phyloP scores from a whole-genome alignment of 2,329 filamentous ascomycete genomes.

The Biscogniauxia sp. region DNA sequence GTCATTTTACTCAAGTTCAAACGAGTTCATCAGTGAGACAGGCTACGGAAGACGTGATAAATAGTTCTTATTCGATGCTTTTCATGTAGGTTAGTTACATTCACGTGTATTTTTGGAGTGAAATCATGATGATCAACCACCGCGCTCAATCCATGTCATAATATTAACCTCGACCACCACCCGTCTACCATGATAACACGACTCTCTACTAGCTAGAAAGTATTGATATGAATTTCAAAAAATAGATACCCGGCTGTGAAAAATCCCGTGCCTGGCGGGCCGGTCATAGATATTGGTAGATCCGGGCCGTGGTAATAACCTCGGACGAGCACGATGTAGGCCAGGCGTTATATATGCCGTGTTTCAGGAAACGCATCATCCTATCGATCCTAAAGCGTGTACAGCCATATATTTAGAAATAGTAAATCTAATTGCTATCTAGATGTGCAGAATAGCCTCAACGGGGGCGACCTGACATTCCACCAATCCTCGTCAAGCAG shows the following conservation, averaged over 20 bases:
- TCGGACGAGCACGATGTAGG: background rate
- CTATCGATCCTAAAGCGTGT: background rate
- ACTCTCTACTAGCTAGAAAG: too few relatives aligned
- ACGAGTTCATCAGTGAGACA: background rate
- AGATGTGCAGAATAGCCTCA: background rate
- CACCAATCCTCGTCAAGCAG: background rate
- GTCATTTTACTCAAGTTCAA: background rate
- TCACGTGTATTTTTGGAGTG: background rate
- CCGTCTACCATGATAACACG: background rate
- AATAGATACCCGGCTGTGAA: background rate
- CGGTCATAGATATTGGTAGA: background rate
- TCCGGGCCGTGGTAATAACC: background rate
- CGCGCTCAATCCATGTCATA: background rate
- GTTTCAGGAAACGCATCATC: background rate
- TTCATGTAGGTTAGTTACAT: background rate
- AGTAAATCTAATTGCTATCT: background rate
- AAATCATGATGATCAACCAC: background rate
- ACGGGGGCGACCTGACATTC: background rate
- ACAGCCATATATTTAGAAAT: background rate
- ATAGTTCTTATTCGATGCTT: background rate
- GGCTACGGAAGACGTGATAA: background rate
- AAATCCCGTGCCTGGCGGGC: background rate
- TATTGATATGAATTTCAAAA: background rate
- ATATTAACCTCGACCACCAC: background rate
- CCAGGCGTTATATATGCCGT: background rate